Evolutionary conservation across 148 eudicot species (phyloP), one percentile per base, ranked within the genome.

Genomic region (Persicaria tinctoria): DNA sequence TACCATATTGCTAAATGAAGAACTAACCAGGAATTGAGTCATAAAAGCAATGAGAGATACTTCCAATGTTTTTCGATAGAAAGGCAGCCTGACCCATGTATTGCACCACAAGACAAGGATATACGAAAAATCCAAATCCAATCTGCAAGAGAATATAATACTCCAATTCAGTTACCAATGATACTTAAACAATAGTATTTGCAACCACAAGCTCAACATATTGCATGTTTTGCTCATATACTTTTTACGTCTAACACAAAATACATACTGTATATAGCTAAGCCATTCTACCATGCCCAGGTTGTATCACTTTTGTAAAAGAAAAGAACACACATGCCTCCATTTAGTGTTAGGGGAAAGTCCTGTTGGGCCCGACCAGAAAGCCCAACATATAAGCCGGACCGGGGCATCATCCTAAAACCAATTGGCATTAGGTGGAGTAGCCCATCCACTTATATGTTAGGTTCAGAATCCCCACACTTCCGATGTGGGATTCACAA

Each of bases 51-150:
- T 80, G 50, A 20, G 87, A 79, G 48, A 92, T 89, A 16, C 79
- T 74, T 51, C 73, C 0, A 32, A 84, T 51, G 77, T 95, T 87
- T 80, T 80, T 85, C 53, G 97, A 86, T 73, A 90, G 76, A 83
- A 68, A 95, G 68, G 99, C 99, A 83, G 97, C 97, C 87, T 92
- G 99, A 72, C 99, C 99, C 99, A 92, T 89, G 82, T 95, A 95
- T 82, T 92, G 97, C 73, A 95, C 84, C 63, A 95, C 92, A 78
- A 95, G 87, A 76, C 93, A 92, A 68, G 97, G 99, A 79, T 95
- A 95, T 79, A 95, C 79, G 72, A 89, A 69, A 72, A 80, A 75
- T 45, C 87, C 83, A 80, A 95, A 95, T 57, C 88, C 93, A 48
- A 92, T 86, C 99, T 95, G 97, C 85, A 84, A 49, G 74, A 66